Conservation (phyloP, 352 stramenopile genomes). For the Globisporangium lucens region DNA sequence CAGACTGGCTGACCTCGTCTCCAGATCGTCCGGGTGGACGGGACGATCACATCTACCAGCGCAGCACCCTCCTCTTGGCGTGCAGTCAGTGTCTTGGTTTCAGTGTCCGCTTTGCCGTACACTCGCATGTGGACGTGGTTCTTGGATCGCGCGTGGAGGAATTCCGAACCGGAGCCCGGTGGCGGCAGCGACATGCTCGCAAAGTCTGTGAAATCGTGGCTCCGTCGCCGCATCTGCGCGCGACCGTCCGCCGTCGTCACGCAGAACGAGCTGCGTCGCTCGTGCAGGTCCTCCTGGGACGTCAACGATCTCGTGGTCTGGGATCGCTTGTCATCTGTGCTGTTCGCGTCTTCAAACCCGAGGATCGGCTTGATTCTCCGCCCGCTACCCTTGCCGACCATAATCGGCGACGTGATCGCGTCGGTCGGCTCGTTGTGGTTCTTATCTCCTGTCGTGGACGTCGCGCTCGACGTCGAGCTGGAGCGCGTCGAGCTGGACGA, state of each 20-base stretch:
- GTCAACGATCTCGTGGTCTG: slow-evolving; percentile 31
- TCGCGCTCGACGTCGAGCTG: slow-evolving; percentile 1
- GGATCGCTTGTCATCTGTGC: slow-evolving; percentile 13
- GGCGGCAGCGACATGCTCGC: slow-evolving; percentile 27
- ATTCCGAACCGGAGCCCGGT: slow-evolving; percentile 12
- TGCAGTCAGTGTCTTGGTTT: slow-evolving; percentile 25
- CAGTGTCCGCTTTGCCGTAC: slow-evolving; percentile 37
- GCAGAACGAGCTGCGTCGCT: slow-evolving; percentile 41
- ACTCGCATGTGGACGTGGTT: slow-evolving; percentile 57
- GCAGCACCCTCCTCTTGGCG: slow-evolving; percentile 32
- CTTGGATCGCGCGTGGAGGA: slow-evolving; percentile 16
- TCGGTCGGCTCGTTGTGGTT: slow-evolving; percentile 17
- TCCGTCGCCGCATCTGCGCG: slow-evolving; percentile 41
- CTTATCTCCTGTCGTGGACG: background rate
- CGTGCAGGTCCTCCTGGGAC: slow-evolving; percentile 34
- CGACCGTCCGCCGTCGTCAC: slow-evolving; percentile 39
- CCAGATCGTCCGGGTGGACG: slow-evolving; percentile 54
- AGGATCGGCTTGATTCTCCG: slow-evolving; percentile 12
- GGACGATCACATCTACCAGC: slow-evolving; percentile 41
- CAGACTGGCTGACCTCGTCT: slow-evolving; percentile 59
- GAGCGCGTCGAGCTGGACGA: slow-evolving; percentile 1
- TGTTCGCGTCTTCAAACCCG: slow-evolving; percentile 19
- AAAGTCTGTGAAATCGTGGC: slow-evolving; percentile 39
- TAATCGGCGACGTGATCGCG: slow-evolving; percentile 16
- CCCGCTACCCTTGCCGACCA: slow-evolving; percentile 4